phyloP scores from a whole-genome alignment of 1,284 basidiomycete species.

The Violaceomyces palustris region DNA sequence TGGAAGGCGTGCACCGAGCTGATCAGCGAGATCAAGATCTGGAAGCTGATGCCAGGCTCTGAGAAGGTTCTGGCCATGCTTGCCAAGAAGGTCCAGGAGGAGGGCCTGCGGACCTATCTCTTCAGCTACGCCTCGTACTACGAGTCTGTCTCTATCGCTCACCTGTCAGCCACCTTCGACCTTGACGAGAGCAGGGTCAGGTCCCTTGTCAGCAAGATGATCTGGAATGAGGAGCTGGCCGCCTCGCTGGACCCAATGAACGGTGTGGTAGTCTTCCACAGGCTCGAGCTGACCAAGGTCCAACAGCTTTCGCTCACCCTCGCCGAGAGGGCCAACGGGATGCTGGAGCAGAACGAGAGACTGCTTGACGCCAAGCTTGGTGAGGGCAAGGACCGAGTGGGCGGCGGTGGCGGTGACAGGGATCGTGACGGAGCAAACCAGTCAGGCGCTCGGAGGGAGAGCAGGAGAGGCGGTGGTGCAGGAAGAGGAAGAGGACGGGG shows the following conservation, averaged over 20 bases:
- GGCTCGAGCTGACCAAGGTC: slow-evolving; percentile 66
- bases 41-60: slow-evolving; percentile 86
- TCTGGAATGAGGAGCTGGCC: slow-evolving; percentile 92
- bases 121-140: slow-evolving; percentile 98
- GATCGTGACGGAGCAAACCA: slow-evolving; percentile 28
- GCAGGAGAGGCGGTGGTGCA: slow-evolving; percentile 38
- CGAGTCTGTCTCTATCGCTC: slow-evolving; percentile 77
- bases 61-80: slow-evolving; percentile 89
- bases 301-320: slow-evolving; percentile 56
- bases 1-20: slow-evolving; percentile 94
- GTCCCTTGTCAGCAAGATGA: slow-evolving; percentile 95
- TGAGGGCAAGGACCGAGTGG: slow-evolving; percentile 33
- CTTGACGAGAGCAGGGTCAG: slow-evolving; percentile 74
- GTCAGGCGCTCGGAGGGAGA: slow-evolving; percentile 31
- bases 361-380: slow-evolving; percentile 83
- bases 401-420: slow-evolving; percentile 20
- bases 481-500: slow-evolving; percentile 44
- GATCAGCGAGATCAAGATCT: slow-evolving; percentile 93
- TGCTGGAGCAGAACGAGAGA: slow-evolving; percentile 97
- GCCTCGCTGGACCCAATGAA: slow-evolving; percentile 84
- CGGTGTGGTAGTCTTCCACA: slow-evolving; percentile 82
- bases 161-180: slow-evolving; percentile 82
- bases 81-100: slow-evolving; percentile 94
- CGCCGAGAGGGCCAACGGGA: slow-evolving; percentile 75
- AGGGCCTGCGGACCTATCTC: slow-evolving; percentile 90